Evolutionary conservation across 176 grass and related monocot genomes (phyloP).

Genomic region (Paspalum notatum): DNA sequence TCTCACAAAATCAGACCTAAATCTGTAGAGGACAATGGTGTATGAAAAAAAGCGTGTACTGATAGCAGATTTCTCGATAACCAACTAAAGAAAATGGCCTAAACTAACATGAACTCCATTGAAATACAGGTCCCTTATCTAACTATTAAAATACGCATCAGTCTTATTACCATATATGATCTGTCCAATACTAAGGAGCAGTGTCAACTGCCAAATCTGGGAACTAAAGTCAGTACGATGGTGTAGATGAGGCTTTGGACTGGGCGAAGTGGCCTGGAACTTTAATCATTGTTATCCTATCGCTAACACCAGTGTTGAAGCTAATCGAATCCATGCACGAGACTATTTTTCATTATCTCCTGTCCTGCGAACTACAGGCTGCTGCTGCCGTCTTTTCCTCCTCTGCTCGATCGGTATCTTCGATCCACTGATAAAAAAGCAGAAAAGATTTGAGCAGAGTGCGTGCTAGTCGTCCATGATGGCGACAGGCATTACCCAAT

Average conservation of each 20-base stretch:
- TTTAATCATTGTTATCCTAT: slow-evolving; percentile 57
- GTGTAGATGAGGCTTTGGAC: slow-evolving; percentile 6
- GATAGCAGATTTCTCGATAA: background rate
- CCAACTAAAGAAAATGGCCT: background rate
- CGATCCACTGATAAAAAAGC: slow-evolving; percentile 60
- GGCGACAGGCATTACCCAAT: slow-evolving; percentile 44
- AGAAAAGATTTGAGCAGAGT: slow-evolving; percentile 49
- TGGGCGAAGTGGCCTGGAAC: background rate
- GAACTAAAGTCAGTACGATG: background rate
- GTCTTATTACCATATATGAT: slow-evolving; percentile 5
- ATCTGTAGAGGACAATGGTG: too few species aligned
- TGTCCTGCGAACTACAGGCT: slow-evolving; percentile 37
- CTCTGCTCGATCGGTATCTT: slow-evolving; percentile 45
- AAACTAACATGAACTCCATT: background rate
- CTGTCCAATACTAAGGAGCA: background rate
- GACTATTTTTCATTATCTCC: slow-evolving; percentile 49
- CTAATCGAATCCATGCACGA: slow-evolving; percentile 39
- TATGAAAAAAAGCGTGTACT: too few species aligned
- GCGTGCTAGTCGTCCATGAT: slow-evolving; percentile 41
- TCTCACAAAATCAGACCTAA: too few species aligned
- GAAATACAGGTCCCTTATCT: background rate
- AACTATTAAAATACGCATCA: background rate
- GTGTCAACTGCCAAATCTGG: slow-evolving; percentile 43
- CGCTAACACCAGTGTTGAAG: slow-evolving; percentile 36
- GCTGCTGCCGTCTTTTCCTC: slow-evolving; percentile 27